These are phyloP conservation scores for Cubamyces sp. DNA, from an alignment of 768 basidiomycete species.

Conservation along the genomic window DNA sequence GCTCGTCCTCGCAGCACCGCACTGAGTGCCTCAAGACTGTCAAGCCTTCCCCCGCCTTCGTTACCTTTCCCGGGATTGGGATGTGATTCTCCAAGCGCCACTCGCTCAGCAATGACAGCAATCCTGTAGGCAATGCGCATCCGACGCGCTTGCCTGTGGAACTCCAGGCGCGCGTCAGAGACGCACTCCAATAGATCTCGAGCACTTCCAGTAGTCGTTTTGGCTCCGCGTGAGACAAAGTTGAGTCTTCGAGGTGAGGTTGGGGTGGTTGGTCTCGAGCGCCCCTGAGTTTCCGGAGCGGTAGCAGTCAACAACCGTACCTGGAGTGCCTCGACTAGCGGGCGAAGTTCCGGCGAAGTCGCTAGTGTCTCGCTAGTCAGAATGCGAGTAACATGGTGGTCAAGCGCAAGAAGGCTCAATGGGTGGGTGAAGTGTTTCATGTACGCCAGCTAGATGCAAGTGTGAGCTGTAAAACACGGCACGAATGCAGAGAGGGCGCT, in stretches of 20 bases:
- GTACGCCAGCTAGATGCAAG: conserved; percentile 53
- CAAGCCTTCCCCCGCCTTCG: conserved; percentile 25
- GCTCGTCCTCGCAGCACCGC: conserved; percentile 49
- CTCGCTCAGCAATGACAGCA: conserved; percentile 46
- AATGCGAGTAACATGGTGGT: conserved; percentile 27
- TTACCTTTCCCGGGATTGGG: conserved; percentile 26
- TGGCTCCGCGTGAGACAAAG: background rate
- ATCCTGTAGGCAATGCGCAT: conserved; percentile 55
- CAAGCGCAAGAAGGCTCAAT: conserved; percentile 47
- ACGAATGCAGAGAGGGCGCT: conserved; percentile 4
- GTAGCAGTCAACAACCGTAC: conserved; percentile 34
- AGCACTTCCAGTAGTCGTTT: conserved; percentile 20
- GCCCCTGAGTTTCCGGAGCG: background rate
- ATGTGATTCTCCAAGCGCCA: conserved; percentile 23
- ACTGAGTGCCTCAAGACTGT: conserved; percentile 46
- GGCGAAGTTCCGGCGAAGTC: conserved; percentile 25
- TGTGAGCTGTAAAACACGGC: background rate
- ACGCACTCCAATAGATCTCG: conserved; percentile 40
- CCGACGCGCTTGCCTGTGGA: conserved; percentile 37
- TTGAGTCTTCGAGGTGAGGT: conserved; percentile 24
- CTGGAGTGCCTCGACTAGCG: conserved; percentile 45
- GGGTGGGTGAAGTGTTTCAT: conserved; percentile 76
- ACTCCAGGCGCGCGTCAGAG: conserved; percentile 42
- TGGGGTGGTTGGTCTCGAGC: conserved; percentile 3
- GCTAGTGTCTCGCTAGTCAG: background rate